Evolutionary conservation across 768 basidiomycete species (phyloP).

Genomic region (Mycena vitilis): DNA sequence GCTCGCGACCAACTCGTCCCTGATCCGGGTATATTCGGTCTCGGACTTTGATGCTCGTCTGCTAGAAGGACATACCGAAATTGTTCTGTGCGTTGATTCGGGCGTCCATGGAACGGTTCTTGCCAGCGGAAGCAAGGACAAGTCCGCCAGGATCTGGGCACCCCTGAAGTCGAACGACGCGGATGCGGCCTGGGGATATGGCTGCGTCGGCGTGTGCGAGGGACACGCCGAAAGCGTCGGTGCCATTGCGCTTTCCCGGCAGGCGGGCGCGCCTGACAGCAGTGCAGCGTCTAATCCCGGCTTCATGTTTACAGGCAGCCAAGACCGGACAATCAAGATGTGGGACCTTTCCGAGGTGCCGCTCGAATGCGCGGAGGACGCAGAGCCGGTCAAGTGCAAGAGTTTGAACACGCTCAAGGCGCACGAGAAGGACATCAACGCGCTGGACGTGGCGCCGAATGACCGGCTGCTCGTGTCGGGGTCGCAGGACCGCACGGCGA

Average conservation of each 20-base stretch:
- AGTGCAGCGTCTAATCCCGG: constrained; percentile 46
- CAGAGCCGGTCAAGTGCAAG: constrained; percentile 63
- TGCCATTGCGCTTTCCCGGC: constrained; percentile 85
- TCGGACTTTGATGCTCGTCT: constrained; percentile 84
- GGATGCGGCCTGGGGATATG: constrained; percentile 62
- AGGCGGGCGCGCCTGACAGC: constrained; percentile 45
- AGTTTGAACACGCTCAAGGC: constrained; percentile 90
- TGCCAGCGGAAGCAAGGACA: constrained; percentile 95
- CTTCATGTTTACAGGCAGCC: constrained; percentile 95
- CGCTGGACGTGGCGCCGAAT: constrained; percentile 92
- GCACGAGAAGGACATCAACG: constrained; percentile 99
- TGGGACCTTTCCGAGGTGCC: constrained; percentile 86
- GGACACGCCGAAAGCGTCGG: constrained; percentile 96
- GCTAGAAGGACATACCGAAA: constrained; percentile 89
- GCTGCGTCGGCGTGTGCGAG: constrained; percentile 88
- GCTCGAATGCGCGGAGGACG: constrained; percentile 41
- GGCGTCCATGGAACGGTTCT: constrained; percentile 76
- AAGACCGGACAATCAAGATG: constrained; percentile 98
- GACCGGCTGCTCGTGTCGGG: constrained; percentile 91
- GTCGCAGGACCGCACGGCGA: constrained; percentile 95
- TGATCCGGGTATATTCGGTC: constrained; percentile 90
- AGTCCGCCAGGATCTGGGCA: constrained; percentile 88
- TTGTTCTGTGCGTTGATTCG: constrained; percentile 87
- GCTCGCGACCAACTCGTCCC: constrained; percentile 96
- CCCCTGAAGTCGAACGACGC: constrained; percentile 39